These are phyloP conservation scores for Apiotrichum gamsii DNA, from an alignment of 1,284 basidiomycete genomes.

Conservation along the genomic window DNA sequence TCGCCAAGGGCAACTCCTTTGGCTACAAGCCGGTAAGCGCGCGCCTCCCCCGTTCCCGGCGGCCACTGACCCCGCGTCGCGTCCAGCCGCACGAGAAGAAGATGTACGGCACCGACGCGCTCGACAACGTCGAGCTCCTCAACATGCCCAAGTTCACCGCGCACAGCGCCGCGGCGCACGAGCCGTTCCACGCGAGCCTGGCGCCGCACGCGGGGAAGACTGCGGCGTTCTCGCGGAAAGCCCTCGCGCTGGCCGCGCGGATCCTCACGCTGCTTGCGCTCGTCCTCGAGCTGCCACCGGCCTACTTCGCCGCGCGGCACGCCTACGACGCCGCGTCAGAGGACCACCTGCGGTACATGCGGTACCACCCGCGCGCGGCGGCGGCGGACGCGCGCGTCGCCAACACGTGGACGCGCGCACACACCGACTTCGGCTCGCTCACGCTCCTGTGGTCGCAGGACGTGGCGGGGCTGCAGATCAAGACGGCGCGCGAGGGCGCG, in stretches of 20 bases:
- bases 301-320: slow-evolving; percentile 37
- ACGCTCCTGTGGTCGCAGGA: slow-evolving; percentile 34
- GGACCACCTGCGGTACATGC: slow-evolving; percentile 36
- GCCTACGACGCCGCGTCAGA: slow-evolving; percentile 25
- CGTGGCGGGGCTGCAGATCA: slow-evolving; percentile 33
- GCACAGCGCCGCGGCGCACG: slow-evolving; percentile 16
- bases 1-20: slow-evolving; percentile 26
- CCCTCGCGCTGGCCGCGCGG: slow-evolving; percentile 13
- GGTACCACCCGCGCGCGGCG: slow-evolving; percentile 29
- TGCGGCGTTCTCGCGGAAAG: slow-evolving; percentile 8
- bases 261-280: slow-evolving; percentile 32
- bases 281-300: slow-evolving; percentile 35
- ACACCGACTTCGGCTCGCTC: slow-evolving; percentile 31
- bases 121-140: slow-evolving; percentile 31
- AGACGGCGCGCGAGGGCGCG: slow-evolving; percentile 24
- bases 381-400: slow-evolving; percentile 28
- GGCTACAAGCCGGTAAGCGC: slow-evolving; percentile 25
- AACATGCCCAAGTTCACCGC: slow-evolving; percentile 31
- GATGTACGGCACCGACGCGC: slow-evolving; percentile 28
- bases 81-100: slow-evolving; percentile 19
- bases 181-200: slow-evolving; percentile 27
- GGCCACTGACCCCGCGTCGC: neutral
- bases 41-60: no score
- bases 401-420: slow-evolving; percentile 30
- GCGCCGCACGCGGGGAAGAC: slow-evolving; percentile 5